phyloP scores from a whole-genome alignment of 257 asterid genomes.

The Rehmannia glutinosa region DNA sequence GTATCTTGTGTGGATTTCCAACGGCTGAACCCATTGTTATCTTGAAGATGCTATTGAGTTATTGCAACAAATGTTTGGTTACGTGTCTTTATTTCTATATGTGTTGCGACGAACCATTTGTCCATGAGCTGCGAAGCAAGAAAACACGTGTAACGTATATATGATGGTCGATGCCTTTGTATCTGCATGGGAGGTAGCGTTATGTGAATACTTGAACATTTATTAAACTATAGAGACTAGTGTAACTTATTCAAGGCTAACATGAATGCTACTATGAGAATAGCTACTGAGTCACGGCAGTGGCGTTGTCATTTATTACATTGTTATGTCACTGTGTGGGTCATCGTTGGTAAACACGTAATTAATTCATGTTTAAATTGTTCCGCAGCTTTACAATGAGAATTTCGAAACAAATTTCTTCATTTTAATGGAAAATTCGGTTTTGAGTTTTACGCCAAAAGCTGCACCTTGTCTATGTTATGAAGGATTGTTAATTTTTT shows the following conservation, averaged over 20 bases:
- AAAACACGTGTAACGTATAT: no score
- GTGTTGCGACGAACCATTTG: no score
- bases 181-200: no score
- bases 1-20: background rate
- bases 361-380: background rate
- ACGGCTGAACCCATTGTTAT: slow-evolving; percentile 3
- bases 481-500: no score
- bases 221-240: background rate
- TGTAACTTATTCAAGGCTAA: background rate
- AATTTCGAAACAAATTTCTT: background rate
- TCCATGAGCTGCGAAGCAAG: no score
- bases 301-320: background rate
- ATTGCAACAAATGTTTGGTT: background rate
- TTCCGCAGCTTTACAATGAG: background rate
- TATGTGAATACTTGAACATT: background rate
- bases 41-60: background rate
- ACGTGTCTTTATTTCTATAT: background rate
- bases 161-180: no score
- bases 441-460: background rate
- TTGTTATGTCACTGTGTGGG: background rate
- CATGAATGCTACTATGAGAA: background rate
- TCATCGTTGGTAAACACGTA: background rate
- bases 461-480: no score
- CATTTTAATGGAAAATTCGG: background rate
- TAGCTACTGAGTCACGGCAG: background rate